A percentile compares a stretch with the other conserved stretches of the same genome.
These are phyloP conservation scores for Chamaecyparis obtusa DNA, from an alignment of 75 land plant species.

Conservation along the genomic window DNA sequence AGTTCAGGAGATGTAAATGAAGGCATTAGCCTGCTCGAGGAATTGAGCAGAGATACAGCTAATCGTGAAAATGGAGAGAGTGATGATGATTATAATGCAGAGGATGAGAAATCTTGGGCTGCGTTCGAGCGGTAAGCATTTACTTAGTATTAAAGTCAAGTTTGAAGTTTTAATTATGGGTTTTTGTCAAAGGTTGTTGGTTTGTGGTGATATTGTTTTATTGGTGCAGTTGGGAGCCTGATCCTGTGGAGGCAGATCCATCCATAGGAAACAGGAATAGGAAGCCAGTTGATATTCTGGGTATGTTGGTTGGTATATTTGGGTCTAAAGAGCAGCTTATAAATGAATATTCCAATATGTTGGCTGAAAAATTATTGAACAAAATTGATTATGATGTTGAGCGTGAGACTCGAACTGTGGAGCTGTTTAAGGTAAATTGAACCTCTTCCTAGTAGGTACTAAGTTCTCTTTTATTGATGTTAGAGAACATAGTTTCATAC, in stretches of 20 bases:
- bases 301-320: conserved; percentile 88
- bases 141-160: background rate
- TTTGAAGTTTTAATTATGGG: background rate
- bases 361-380: conserved; percentile 94
- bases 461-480: background rate
- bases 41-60: conserved; percentile 87
- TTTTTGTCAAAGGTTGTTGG: background rate
- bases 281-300: conserved; percentile 90
- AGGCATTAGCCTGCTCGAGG: conserved; percentile 94
- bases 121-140: conserved; percentile 69
- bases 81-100: conserved; percentile 74
- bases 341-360: conserved; percentile 92
- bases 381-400: conserved; percentile 98
- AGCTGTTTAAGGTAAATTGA: conserved; percentile 73
- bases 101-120: conserved; percentile 97
- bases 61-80: conserved; percentile 63
- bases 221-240: conserved; percentile 92
- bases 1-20: conserved; percentile 57
- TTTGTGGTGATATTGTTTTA: background rate
- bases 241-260: conserved; percentile 96
- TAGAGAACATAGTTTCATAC: background rate
- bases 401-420: conserved; percentile 86
- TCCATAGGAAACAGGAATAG: conserved; percentile 70
- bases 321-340: conserved; percentile 97
- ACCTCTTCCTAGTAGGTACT: background rate